Evolutionary conservation across 2,329 filamentous ascomycete genomes (phyloP).

Genomic region (Diplodia intermedia): DNA sequence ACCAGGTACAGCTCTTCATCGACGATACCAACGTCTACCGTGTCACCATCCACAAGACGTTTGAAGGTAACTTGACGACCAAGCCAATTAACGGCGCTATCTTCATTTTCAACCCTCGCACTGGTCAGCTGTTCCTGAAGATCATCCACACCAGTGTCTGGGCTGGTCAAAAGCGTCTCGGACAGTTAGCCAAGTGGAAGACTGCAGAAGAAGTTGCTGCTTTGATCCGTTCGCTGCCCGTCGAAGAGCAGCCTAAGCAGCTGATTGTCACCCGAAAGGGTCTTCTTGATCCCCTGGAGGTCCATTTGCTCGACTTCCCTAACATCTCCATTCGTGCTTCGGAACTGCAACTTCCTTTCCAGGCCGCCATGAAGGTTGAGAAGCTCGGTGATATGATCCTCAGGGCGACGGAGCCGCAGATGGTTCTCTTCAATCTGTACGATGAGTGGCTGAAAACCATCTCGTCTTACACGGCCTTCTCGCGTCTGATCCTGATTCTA

Average conservation of each 20-base stretch:
- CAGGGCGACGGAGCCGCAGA: constrained; percentile 97
- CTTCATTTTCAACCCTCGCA: constrained; percentile 99
- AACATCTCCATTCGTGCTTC: constrained; percentile 99
- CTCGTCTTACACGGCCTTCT: constrained; percentile 98
- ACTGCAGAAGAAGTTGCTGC: constrained; percentile 99
- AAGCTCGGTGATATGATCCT: constrained; percentile 99
- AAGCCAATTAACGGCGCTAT: constrained; percentile 99
- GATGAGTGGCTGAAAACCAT: constrained; percentile 99
- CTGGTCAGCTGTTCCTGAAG: constrained; percentile 96
- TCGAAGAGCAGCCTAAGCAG: constrained; percentile 98
- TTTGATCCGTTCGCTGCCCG: constrained; percentile 90
- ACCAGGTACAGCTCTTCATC: constrained; percentile 98
- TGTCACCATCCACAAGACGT: constrained; percentile 99
- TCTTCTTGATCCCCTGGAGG: constrained; percentile 93
- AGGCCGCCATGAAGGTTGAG: constrained; percentile 99
- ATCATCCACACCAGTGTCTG: constrained; percentile 99
- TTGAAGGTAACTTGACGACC: constrained; percentile 97
- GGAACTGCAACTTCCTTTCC: constrained; percentile 96
- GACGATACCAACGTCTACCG: constrained; percentile 99
- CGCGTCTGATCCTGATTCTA: constrained; percentile 88
- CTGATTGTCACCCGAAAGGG: constrained; percentile 98
- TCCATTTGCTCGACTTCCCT: constrained; percentile 96
- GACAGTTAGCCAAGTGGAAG: constrained; percentile 99
- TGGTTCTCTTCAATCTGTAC: constrained; percentile 99
- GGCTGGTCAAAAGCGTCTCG: constrained; percentile 98